These are phyloP conservation scores for Suillus luteus DNA, from an alignment of 768 basidiomycete species.

Conservation along the genomic window DNA sequence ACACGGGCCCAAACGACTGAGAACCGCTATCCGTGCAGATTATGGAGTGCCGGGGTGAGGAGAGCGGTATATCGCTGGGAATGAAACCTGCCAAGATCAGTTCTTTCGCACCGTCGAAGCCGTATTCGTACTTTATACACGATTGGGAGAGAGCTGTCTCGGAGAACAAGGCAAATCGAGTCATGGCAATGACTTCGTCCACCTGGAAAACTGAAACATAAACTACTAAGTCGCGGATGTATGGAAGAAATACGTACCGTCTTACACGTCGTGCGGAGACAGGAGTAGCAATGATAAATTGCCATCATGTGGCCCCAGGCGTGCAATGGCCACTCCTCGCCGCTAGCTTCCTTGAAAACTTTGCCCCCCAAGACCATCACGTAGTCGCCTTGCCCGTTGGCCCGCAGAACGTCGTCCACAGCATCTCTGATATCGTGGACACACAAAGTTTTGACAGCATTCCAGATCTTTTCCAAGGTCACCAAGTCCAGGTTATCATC, in stretches of 20 bases:
- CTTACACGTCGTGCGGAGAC: constrained; percentile 34
- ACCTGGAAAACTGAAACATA: constrained; percentile 21
- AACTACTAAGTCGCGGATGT: neutral
- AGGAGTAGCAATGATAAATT: constrained; percentile 33
- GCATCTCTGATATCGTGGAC: constrained; percentile 33
- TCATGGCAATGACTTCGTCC: constrained; percentile 33
- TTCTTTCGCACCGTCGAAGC: constrained; percentile 26
- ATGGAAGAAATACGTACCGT: constrained; percentile 24
- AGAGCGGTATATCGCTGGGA: constrained; percentile 25
- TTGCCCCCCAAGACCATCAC: constrained; percentile 35
- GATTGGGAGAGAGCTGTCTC: constrained; percentile 19
- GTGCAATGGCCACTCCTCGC: constrained; percentile 34
- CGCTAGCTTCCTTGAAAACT: constrained; percentile 34
- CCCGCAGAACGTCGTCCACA: constrained; percentile 36
- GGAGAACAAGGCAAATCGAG: constrained; percentile 30
- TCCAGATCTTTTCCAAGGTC: constrained; percentile 38
- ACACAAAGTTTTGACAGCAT: constrained; percentile 27
- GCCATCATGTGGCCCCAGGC: constrained; percentile 39
- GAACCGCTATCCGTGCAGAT: constrained; percentile 18
- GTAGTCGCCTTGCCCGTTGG: constrained; percentile 26
- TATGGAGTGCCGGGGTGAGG: constrained; percentile 27
- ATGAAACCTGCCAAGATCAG: constrained; percentile 36
- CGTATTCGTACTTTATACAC: constrained; percentile 24
- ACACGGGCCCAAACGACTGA: constrained; percentile 20
- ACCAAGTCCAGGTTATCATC: constrained; percentile 33